Base-by-base conservation (phyloP, 306 rosid genomes). In the Fragaria nilgerrensis region DNA sequence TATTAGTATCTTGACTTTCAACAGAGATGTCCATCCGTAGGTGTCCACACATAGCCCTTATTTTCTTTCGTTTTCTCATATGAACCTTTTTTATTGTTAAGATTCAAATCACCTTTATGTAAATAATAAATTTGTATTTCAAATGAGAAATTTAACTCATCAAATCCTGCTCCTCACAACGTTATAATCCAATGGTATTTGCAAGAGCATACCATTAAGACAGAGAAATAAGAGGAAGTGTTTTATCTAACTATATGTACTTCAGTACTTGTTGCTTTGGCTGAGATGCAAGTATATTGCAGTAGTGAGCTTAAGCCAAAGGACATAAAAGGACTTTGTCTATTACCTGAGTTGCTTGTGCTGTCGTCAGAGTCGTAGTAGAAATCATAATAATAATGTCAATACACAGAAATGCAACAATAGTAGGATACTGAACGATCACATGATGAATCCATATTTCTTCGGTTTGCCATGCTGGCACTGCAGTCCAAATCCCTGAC, bases 301-400 rank as follows among this genome's bases (percentile, higher is more conserved):
- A 15, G 13, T 73, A 1, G 1, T 65, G 14, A 43, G n/a, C 69
- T 74, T 44, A 75, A 62, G 27, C 61, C 39, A 23, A 68, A 8
- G 10, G 2, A 16, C 10, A 13, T 16, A 2, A 37, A 37, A 49
- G 67, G 66, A 62, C 71, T 37, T 55, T 43, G 52, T 76, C 68
- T 84, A 75, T 81, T 83, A 92, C 98, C 98, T 89, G 87, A 71
- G 88, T 82, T 27, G 92, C 86, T 82, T 95, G 98, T 56, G 90
- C 90, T 20, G 16, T 48, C 0, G 91, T 88, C 80, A 95, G 86
- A 81, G 92, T 85, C n/a, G 84, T 81, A 76, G 87, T 75, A 1
- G 86, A 87, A 67, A 88, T 19, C 53, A 87, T 45, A 68, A 88
- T 73, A 77, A 88, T 9, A 9, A 82, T 49, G 62, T 95, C 93